Percentiles rank a stretch among this genome's conserved stretches.
Conservation (phyloP, 2,329 filamentous ascomycete genomes). For the Tolypocladium album region DNA sequence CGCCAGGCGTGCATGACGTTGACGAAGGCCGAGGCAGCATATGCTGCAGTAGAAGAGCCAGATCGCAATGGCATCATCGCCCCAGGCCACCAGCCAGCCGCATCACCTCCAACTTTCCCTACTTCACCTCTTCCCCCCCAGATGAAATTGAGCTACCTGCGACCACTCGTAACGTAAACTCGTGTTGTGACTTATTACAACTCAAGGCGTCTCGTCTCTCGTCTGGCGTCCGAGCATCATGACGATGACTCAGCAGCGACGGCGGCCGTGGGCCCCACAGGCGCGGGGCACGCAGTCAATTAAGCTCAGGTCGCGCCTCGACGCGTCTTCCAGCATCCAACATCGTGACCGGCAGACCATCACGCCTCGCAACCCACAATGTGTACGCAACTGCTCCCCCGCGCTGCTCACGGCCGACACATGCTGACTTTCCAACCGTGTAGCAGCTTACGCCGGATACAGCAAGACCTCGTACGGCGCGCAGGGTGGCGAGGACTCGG, state of each 20-base stretch:
- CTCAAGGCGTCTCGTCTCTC: neutral
- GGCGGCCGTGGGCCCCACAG: neutral
- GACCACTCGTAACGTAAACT: neutral
- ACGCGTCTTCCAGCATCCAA: constrained; percentile 6
- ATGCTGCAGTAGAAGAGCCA: too few relatives aligned
- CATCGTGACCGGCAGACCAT: constrained; percentile 1
- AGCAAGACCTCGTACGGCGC: constrained; percentile 36
- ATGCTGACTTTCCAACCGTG: neutral
- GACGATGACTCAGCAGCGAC: neutral
- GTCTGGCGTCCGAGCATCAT: too few relatives aligned
- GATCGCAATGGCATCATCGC: too few relatives aligned
- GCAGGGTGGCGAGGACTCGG: constrained; percentile 47
- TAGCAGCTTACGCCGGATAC: constrained; percentile 41
- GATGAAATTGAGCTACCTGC: neutral
- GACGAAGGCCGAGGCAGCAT: neutral
- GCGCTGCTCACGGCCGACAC: neutral
- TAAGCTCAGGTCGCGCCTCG: constrained; percentile 2
- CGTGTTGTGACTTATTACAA: neutral
- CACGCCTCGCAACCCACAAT: constrained; percentile 11
- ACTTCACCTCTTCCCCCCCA: too few relatives aligned
- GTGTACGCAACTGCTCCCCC: constrained; percentile 15
- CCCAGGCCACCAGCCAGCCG: neutral
- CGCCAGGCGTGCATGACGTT: neutral
- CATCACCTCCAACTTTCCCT: neutral
- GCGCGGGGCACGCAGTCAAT: constrained; percentile 5